Conservation (phyloP, 2,329 filamentous ascomycete genomes). For the Aspergillus oerlinghausenensis region DNA sequence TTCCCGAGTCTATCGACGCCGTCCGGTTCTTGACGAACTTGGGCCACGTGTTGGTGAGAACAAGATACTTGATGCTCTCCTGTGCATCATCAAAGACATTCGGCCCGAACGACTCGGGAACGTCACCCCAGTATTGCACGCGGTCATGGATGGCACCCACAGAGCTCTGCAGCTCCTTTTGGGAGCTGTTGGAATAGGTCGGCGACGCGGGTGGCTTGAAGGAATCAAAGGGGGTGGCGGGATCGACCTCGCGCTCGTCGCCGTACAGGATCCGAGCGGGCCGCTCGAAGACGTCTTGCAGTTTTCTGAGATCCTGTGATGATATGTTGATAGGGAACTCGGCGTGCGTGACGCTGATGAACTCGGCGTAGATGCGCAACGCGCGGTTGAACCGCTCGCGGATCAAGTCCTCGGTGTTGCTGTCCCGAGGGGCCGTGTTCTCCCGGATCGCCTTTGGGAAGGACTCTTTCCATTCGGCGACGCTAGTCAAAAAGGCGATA, state of each 20-base stretch:
- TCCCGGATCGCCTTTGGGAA: conserved; percentile 21
- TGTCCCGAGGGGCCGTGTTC: conserved; percentile 18
- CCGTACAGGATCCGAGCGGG: conserved; percentile 42
- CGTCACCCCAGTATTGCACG: conserved; percentile 29
- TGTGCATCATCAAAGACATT: conserved; percentile 57
- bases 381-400: conserved; percentile 56
- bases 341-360: conserved; percentile 57
- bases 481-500: conserved; percentile 59
- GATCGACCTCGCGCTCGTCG: conserved; percentile 39
- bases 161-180: conserved; percentile 19
- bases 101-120: conserved; percentile 46
- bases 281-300: conserved; percentile 55
- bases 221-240: conserved; percentile 36
- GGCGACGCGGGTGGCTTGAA: conserved; percentile 19
- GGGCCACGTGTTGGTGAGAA: conserved; percentile 64
- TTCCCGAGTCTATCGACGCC: conserved; percentile 15
- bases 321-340: conserved; percentile 66
- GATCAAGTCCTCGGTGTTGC: conserved; percentile 25
- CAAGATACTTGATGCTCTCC: conserved; percentile 60
- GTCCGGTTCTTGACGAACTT: conserved; percentile 31
- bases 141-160: conserved; percentile 21
- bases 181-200: conserved; percentile 12
- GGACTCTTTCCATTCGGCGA: conserved; percentile 53
- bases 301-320: conserved; percentile 49
- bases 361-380: conserved; percentile 57